These are phyloP conservation scores for Candida freyschussii DNA, from an alignment of 1,139 yeast species.

Conservation along the genomic window DNA sequence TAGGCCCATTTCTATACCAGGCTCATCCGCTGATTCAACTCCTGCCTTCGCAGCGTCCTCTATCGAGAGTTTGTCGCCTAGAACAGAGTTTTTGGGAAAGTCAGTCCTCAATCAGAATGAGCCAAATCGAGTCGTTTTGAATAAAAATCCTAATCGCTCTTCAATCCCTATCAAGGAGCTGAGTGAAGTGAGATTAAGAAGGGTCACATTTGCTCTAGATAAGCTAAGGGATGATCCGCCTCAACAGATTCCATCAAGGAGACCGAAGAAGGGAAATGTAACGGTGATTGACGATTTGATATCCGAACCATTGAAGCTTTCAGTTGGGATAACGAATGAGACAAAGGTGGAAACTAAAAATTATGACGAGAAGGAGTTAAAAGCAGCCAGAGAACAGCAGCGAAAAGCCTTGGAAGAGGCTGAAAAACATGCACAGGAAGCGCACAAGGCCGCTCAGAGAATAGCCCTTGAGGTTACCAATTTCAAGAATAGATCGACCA, in stretches of 20 bases:
- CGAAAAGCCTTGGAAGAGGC: slow-evolving; percentile 53
- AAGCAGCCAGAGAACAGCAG: slow-evolving; percentile 54
- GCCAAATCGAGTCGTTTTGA: slow-evolving; percentile 35
- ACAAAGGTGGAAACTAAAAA: slow-evolving; percentile 25
- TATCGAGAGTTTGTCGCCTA: slow-evolving; percentile 24
- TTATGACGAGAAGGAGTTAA: slow-evolving; percentile 47
- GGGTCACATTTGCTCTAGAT: slow-evolving; percentile 76
- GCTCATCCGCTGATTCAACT: slow-evolving; percentile 4
- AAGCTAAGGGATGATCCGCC: slow-evolving; percentile 78
- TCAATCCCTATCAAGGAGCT: slow-evolving; percentile 37
- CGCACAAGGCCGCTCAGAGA: slow-evolving; percentile 64
- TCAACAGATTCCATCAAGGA: slow-evolving; percentile 87
- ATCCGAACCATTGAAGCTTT: slow-evolving; percentile 58
- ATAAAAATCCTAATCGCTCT: slow-evolving; percentile 41
- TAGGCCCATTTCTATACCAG: slow-evolving; percentile 19
- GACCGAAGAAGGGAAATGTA: slow-evolving; percentile 78
- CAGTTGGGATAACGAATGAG: slow-evolving; percentile 53
- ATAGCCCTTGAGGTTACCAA: slow-evolving; percentile 59
- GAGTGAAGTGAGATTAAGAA: slow-evolving; percentile 38
- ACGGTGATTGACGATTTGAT: slow-evolving; percentile 61
- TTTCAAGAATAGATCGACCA: slow-evolving; percentile 29
- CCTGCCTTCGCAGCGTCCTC: slow-evolving; percentile 16
- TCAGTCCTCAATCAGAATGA: slow-evolving; percentile 7
- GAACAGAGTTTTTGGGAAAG: slow-evolving; percentile 6
- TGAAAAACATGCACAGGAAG: slow-evolving; percentile 68